Percentiles rank a stretch among this genome's conserved stretches.
Evolutionary conservation across 2,329 filamentous ascomycete genomes (phyloP).

Genomic region (Ploettnerulaceae sp.): DNA sequence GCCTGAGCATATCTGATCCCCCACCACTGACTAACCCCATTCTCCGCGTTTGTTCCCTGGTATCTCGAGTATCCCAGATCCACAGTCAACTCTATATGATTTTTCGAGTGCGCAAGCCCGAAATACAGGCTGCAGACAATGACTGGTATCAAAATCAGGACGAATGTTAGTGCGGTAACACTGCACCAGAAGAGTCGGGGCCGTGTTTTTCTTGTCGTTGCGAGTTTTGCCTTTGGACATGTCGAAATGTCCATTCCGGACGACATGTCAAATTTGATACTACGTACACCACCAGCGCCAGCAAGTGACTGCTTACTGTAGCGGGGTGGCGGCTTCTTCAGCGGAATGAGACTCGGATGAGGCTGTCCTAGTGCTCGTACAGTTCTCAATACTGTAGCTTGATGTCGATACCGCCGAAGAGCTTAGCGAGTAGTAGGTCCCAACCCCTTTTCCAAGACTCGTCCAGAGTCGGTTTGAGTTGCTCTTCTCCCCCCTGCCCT

Average conservation of each 20-base stretch:
- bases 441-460: no score
- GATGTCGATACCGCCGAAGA: no score
- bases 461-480: no score
- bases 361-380: no score
- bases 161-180: background rate
- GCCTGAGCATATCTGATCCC: constrained; percentile 71
- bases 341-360: no score
- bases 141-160: constrained; percentile 8
- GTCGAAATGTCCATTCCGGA: background rate
- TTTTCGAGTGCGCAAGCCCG: constrained; percentile 3
- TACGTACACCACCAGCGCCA: no score
- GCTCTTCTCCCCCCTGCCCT: no score
- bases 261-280: no score
- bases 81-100: constrained; percentile 33
- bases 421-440: no score
- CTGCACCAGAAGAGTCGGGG: background rate
- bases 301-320: no score
- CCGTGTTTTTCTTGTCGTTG: background rate
- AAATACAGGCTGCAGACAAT: constrained; percentile 11
- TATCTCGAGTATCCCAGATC: constrained; percentile 65
- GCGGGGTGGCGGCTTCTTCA: no score
- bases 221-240: background rate
- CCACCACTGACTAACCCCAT: constrained; percentile 65
- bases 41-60: constrained; percentile 47
- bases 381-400: no score